These are phyloP conservation scores for Thermothielavioides terrestris DNA, from an alignment of 495 filamentous ascomycete species.

Conservation along the genomic window DNA sequence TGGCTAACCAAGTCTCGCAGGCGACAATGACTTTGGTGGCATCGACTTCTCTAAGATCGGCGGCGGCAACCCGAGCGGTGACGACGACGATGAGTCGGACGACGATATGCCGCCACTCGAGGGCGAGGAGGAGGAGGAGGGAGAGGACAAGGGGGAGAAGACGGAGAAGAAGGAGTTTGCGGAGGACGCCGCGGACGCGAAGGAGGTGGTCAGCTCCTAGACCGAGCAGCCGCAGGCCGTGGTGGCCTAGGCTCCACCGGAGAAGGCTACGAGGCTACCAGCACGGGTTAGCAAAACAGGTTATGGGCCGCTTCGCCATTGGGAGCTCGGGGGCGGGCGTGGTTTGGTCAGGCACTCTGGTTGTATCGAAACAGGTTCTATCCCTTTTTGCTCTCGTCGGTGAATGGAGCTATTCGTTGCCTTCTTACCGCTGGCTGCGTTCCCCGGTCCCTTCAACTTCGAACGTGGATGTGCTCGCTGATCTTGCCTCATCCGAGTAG, in stretches of 20 bases:
- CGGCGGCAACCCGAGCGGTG: slow-evolving; percentile 41
- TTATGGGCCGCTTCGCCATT: background rate
- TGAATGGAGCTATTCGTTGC: slow-evolving; percentile 5
- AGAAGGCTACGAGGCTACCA: background rate
- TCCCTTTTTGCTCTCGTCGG: background rate
- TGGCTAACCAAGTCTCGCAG: slow-evolving; percentile 5
- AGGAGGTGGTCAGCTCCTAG: slow-evolving; percentile 12
- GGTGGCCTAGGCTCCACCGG: too few species aligned
- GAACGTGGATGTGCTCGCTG: too few species aligned
- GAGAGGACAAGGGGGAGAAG: slow-evolving; percentile 85
- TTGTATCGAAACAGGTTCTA: slow-evolving; percentile 10
- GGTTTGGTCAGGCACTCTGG: slow-evolving; percentile 2
- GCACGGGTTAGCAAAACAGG: background rate
- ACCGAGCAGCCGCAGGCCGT: background rate
- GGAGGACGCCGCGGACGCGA: slow-evolving; percentile 42
- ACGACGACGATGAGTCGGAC: too few species aligned
- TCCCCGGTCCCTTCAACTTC: too few species aligned
- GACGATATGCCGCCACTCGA: slow-evolving; percentile 48
- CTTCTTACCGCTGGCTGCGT: too few species aligned
- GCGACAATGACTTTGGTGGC: slow-evolving; percentile 51
- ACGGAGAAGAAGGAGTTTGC: too few species aligned
- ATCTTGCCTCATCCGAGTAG: too few species aligned
- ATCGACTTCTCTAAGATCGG: slow-evolving; percentile 94
- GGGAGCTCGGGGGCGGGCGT: background rate
- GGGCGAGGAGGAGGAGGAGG: slow-evolving; percentile 81